Conservation (phyloP, 495 filamentous ascomycete genomes). For the Penicillium odoratum region DNA sequence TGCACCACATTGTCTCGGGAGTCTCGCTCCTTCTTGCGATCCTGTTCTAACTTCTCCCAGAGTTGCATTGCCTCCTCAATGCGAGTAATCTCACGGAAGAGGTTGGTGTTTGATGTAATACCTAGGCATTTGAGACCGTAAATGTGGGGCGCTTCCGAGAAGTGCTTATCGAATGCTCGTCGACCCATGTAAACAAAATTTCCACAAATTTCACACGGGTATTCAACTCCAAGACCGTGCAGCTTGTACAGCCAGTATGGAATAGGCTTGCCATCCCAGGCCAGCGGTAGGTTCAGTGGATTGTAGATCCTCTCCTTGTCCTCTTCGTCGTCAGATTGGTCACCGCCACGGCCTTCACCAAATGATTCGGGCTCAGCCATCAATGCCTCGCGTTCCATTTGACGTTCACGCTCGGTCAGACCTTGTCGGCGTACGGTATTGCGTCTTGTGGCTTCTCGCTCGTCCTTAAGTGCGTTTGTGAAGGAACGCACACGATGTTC, state of each 20-base stretch:
- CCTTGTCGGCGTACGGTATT: constrained; percentile 94
- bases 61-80: constrained; percentile 85
- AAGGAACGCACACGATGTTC: constrained; percentile 81
- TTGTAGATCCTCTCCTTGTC: constrained; percentile 90
- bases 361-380: constrained; percentile 59
- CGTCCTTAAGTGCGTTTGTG: constrained; percentile 69
- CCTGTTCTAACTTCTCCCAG: constrained; percentile 90
- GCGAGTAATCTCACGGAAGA: constrained; percentile 91
- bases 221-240: constrained; percentile 93
- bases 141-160: constrained; percentile 88
- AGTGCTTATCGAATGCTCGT: constrained; percentile 96
- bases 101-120: constrained; percentile 79
- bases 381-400: constrained; percentile 87
- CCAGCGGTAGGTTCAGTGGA: constrained; percentile 89
- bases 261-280: constrained; percentile 98
- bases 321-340: constrained; percentile 67
- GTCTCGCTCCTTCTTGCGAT: constrained; percentile 75
- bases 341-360: constrained; percentile 51
- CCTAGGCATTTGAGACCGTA: constrained; percentile 91
- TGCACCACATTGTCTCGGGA: constrained; percentile 83
- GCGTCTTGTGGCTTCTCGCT: constrained; percentile 79
- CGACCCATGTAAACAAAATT: constrained; percentile 98
- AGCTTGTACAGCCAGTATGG: constrained; percentile 98
- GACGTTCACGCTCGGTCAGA: constrained; percentile 93
- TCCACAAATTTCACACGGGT: constrained; percentile 93